phyloP scores from a whole-genome alignment of 257 asterid genomes.

The Nicotiana sylvestris region DNA sequence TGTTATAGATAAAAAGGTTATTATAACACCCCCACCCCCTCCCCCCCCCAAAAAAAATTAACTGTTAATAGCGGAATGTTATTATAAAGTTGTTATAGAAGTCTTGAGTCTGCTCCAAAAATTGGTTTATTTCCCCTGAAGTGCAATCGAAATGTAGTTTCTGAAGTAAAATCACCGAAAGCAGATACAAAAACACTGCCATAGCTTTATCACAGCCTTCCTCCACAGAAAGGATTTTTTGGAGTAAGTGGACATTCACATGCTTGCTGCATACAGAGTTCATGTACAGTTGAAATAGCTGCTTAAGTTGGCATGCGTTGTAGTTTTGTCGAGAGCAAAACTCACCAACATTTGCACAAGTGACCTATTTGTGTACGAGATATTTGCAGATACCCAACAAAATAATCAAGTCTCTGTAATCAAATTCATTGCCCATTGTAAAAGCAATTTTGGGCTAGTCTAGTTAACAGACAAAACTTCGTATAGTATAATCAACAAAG shows the following conservation, averaged over 20 bases:
- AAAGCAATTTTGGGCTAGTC: not conserved
- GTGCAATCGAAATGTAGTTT: not conserved
- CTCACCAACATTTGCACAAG: not conserved
- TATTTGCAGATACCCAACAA: not conserved
- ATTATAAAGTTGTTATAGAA: not conserved
- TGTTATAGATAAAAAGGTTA: too few species aligned
- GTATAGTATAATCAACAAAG: not conserved
- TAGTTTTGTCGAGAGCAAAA: constrained; percentile 38
- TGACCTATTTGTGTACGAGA: not conserved
- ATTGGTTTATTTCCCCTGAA: not conserved
- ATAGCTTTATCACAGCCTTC: not conserved
- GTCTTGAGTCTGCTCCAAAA: too few species aligned
- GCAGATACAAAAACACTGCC: not conserved
- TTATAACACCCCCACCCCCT: too few species aligned
- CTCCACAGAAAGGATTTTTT: not conserved
- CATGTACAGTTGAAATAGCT: not conserved
- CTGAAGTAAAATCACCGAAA: not conserved
- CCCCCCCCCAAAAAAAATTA: too few species aligned
- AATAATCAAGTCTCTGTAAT: not conserved
- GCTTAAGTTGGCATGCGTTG: too few species aligned
- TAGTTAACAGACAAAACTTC: not conserved
- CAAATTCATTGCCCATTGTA: not conserved
- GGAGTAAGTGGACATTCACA: not conserved
- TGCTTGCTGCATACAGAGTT: not conserved
- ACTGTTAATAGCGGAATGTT: too few species aligned